Evolutionary conservation across 208 protist genomes (phyloP).

Genomic region (Leishmania guyanensis): DNA sequence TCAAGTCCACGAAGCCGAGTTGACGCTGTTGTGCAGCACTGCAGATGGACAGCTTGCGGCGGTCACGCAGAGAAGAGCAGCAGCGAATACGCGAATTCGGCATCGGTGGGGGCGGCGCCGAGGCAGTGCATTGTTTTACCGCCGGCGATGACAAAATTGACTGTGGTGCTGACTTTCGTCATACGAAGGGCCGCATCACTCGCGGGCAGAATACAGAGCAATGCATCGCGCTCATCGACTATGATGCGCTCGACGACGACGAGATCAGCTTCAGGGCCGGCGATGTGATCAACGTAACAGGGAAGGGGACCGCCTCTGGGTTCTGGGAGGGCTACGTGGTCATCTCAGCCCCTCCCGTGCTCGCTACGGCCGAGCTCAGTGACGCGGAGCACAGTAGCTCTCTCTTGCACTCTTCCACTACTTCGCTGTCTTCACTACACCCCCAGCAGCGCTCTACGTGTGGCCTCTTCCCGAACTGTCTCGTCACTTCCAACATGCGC

Average conservation of each 20-base stretch:
- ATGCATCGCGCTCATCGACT: constrained; percentile 85
- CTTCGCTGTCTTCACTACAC: not conserved
- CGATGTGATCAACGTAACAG: constrained; percentile 82
- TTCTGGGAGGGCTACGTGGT: constrained; percentile 87
- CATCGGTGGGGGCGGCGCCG: not conserved
- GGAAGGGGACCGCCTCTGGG: constrained; percentile 73
- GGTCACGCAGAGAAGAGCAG: not conserved
- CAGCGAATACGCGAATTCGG: not conserved
- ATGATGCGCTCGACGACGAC: constrained; percentile 48
- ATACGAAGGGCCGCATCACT: not conserved
- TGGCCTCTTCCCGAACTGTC: constrained; percentile 66
- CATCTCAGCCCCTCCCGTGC: constrained; percentile 11
- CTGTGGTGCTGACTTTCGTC: not conserved
- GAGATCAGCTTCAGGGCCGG: constrained; percentile 89
- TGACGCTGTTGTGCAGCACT: not conserved
- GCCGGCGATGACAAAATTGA: not conserved
- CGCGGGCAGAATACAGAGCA: constrained; percentile 39
- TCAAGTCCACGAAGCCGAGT: not conserved
- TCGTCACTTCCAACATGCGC: constrained; percentile 57
- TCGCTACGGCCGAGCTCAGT: constrained; percentile 7
- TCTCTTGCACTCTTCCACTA: not conserved
- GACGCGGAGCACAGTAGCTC: constrained; percentile 9
- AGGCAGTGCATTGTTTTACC: not conserved
- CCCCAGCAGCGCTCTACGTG: not conserved
- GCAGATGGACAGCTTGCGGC: not conserved